Percentiles rank a stretch among this genome's conserved stretches.
These are phyloP conservation scores for Amanita brunnescens DNA, from an alignment of 768 basidiomycete genomes.

Conservation along the genomic window DNA sequence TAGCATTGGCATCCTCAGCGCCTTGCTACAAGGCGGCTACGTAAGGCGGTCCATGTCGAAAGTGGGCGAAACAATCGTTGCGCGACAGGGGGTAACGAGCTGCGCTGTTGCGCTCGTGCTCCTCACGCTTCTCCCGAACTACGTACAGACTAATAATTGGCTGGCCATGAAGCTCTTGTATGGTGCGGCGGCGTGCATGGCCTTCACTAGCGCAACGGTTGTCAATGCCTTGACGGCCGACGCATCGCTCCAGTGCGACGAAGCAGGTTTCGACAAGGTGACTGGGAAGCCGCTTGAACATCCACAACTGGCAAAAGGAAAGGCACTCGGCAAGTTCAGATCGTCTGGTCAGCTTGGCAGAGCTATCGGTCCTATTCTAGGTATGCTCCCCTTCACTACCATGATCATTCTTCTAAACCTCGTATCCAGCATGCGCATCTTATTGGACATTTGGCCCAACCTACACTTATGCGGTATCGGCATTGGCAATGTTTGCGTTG, in stretches of 20 bases:
- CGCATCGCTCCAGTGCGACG: slow-evolving; percentile 88
- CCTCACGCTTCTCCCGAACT: slow-evolving; percentile 62
- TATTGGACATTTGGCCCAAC: slow-evolving; percentile 88
- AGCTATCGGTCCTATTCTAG: slow-evolving; percentile 87
- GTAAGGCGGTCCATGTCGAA: slow-evolving; percentile 74
- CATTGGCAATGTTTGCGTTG: slow-evolving; percentile 55
- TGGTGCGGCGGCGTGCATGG: slow-evolving; percentile 74
- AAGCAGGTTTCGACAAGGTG: slow-evolving; percentile 43
- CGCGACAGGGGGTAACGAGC: slow-evolving; percentile 66
- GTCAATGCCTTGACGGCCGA: slow-evolving; percentile 89
- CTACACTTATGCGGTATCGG: slow-evolving; percentile 59
- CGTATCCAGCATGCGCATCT: slow-evolving; percentile 60
- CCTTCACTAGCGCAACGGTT: slow-evolving; percentile 92
- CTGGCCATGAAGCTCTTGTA: slow-evolving; percentile 48
- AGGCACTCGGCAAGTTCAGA: slow-evolving; percentile 77
- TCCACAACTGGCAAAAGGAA: slow-evolving; percentile 72
- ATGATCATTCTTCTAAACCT: slow-evolving; percentile 13
- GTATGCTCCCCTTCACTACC: slow-evolving; percentile 29
- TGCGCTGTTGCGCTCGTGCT: slow-evolving; percentile 66
- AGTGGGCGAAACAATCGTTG: slow-evolving; percentile 76
- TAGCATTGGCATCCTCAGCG: slow-evolving; percentile 86
- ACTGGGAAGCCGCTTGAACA: slow-evolving; percentile 51
- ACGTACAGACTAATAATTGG: slow-evolving; percentile 30
- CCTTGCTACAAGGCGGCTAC: slow-evolving; percentile 89
- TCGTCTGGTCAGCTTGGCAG: slow-evolving; percentile 93